Percentiles rank a stretch among this genome's conserved stretches.
phyloP scores from a whole-genome alignment of 169 alveolate genomes.

The Cryptosporidium meleagridis region DNA sequence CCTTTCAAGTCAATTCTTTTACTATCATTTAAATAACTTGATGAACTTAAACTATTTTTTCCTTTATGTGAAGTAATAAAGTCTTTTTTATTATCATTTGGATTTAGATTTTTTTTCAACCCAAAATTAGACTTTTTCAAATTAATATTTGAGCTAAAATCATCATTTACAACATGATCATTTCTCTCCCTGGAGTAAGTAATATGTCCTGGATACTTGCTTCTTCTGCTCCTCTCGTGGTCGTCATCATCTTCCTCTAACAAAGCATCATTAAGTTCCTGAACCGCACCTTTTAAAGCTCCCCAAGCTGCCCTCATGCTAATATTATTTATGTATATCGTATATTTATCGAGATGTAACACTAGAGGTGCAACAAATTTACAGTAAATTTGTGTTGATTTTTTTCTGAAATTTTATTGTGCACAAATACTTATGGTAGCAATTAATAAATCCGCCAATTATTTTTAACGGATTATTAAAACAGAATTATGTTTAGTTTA shows the following conservation, averaged over 20 bases:
- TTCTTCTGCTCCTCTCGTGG: background rate
- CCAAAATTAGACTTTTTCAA: background rate
- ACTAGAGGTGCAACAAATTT: background rate
- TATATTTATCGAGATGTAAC: background rate
- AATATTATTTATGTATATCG: background rate
- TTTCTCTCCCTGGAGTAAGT: background rate
- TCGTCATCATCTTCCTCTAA: conserved; percentile 65
- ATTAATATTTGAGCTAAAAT: background rate
- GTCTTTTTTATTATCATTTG: background rate
- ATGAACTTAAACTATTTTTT: background rate
- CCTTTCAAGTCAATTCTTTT: background rate
- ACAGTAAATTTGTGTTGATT: background rate
- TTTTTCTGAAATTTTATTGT: background rate
- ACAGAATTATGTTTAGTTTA: background rate
- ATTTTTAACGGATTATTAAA: background rate
- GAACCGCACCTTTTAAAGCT: conserved; percentile 73
- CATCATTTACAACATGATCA: background rate
- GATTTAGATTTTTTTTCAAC: background rate
- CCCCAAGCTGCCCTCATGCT: conserved; percentile 75
- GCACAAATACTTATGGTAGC: background rate
- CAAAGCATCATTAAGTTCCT: conserved; percentile 60
- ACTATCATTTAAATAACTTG: background rate
- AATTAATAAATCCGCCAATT: background rate
- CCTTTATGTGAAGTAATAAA: background rate
- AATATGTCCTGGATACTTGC: background rate